Evolutionary conservation across 768 basidiomycete species (phyloP), one percentile per base, ranked within the genome.

Genomic region (Pleurotus djamor): DNA sequence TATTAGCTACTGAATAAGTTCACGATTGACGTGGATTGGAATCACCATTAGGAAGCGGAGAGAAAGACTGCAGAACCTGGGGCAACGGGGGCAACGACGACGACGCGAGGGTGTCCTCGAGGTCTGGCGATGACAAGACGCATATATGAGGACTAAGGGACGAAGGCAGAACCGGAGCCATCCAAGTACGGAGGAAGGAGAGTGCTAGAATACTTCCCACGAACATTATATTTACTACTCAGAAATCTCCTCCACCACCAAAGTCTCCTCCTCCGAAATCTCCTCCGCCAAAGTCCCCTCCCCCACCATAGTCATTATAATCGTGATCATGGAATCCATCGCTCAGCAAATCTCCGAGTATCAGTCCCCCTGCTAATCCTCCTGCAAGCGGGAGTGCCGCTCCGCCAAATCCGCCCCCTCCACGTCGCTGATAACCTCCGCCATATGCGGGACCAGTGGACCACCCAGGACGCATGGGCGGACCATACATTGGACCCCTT

Each of bases 141-240:
- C 89, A 91, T 64, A 93, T 80, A 67, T 94, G 92, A 5, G 92
- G 92, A 67, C 89, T 89, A 65, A 94, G 75, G 43, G 92, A 94
- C 52, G 79, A 76, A 3, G 92, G 91, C 43, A 94, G 67, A 44
- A 74, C 71, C 17, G 79, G 80, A 50, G 83, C 71, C 81, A 84
- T 85, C 51, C 7, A 28, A 28, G 21, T 28, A 28, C 21, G 21
- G 21, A 28, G 21, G 21, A 28, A 28, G 21, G 21, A 28, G 21
- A 28, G 21, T 28, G 21, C 21, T 28, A 28, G 21, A 28, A 28
- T 28, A 28, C 21, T 28, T 28, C 21, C 21, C 21, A 28, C 21
- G 21, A 28, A 28, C 21, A 28, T 28, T 28, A 28, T 28, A 28
- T 28, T 28, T 28, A 28, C 21, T 28, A 28, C 21, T 28, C 21